Percentiles rank a stretch among this genome's conserved stretches.
These are phyloP conservation scores for Colletotrichum viniferum DNA, from an alignment of 2,329 filamentous ascomycete genomes.

Conservation along the genomic window DNA sequence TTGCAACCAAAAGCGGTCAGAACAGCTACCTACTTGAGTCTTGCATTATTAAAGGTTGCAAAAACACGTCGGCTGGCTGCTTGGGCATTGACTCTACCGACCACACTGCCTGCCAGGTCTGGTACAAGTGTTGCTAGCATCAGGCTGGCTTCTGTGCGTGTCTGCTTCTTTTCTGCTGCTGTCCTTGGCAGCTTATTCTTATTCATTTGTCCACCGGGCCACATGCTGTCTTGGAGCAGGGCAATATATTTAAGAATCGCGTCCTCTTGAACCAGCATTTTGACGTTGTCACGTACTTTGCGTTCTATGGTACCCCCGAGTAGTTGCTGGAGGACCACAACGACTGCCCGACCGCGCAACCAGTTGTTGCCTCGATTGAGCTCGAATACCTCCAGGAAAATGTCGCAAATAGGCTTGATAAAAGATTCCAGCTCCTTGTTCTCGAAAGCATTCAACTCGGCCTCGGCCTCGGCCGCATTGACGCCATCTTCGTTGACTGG, in stretches of 20 bases:
- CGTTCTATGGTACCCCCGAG: constrained; percentile 95
- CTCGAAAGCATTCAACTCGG: constrained; percentile 92
- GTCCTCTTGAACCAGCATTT: constrained; percentile 76
- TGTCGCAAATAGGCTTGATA: constrained; percentile 97
- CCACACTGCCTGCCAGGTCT: constrained; percentile 90
- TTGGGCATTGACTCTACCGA: constrained; percentile 89
- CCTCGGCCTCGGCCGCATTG: constrained; percentile 79
- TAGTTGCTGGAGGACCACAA: constrained; percentile 94
- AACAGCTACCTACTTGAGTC: constrained; percentile 74
- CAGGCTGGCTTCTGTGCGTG: constrained; percentile 83
- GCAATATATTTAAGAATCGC: constrained; percentile 77
- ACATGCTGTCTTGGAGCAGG: constrained; percentile 77
- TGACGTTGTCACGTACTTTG: constrained; percentile 87
- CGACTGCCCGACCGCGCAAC: constrained; percentile 92
- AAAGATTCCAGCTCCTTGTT: constrained; percentile 90
- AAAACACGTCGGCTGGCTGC: constrained; percentile 87
- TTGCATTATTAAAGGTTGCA: constrained; percentile 87
- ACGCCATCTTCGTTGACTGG: constrained; percentile 53
- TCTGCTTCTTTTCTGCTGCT: constrained; percentile 75
- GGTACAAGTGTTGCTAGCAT: constrained; percentile 90
- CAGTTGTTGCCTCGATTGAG: constrained; percentile 95
- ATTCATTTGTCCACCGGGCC: constrained; percentile 71
- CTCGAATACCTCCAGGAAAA: constrained; percentile 95
- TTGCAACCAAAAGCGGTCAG: constrained; percentile 24
- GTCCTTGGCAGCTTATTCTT: constrained; percentile 63